phyloP scores from a whole-genome alignment of 345 rosid species.

The Gossypium turneri region DNA sequence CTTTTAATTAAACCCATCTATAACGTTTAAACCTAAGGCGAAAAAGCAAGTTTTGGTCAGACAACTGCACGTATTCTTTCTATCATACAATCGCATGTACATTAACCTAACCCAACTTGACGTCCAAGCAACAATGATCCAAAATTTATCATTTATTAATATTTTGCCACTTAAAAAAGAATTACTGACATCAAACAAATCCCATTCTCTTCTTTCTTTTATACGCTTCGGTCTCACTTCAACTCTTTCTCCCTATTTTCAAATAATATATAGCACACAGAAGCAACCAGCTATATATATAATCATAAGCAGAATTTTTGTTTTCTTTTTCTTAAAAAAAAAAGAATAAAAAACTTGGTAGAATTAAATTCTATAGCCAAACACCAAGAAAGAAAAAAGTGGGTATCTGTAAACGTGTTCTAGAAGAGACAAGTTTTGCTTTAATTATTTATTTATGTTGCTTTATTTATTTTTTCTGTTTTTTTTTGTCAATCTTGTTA shows the following conservation, averaged over 20 bases:
- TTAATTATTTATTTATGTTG: not conserved
- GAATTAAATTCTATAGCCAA: conserved; percentile 27
- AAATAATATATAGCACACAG: not conserved
- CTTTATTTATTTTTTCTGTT: conserved; percentile 2
- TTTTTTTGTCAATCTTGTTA: not conserved
- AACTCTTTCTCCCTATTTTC: not conserved
- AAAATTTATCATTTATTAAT: conserved; percentile 2
- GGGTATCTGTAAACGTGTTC: conserved; percentile 28
- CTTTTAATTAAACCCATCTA: not conserved
- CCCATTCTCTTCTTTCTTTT: not conserved
- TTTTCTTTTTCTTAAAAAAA: not conserved
- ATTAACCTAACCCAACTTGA: conserved; percentile 53
- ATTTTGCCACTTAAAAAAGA: not conserved
- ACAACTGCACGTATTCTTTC: conserved; percentile 26
- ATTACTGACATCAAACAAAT: not conserved
- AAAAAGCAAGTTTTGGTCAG: conserved; percentile 18
- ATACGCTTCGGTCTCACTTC: not conserved
- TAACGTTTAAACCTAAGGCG: not conserved
- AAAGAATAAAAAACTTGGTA: conserved; percentile 17
- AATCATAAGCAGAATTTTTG: not conserved
- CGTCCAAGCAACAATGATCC: conserved; percentile 61
- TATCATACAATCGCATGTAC: conserved; percentile 34
- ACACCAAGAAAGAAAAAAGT: conserved; percentile 19
- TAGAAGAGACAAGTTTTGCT: conserved; percentile 18
- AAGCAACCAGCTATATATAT: not conserved